Base-by-base conservation (phyloP, 2,329 filamentous ascomycete species). In the Cyphellophora europaea region DNA sequence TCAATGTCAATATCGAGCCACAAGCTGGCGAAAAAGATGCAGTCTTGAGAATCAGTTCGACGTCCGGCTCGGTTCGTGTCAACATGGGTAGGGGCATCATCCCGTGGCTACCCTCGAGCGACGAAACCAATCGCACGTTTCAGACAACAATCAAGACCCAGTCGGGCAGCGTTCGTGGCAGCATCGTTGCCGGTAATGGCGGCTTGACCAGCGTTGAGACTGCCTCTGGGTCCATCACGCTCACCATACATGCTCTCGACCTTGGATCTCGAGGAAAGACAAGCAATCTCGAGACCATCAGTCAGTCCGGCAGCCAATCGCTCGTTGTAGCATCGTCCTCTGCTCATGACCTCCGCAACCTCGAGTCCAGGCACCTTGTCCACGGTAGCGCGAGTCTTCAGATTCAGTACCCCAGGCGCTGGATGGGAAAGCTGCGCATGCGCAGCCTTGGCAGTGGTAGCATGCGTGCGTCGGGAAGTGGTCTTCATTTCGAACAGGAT, bases 201-300 rank as follows among this genome's bases (percentile, higher is more conserved):
- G 43, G 45, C 15, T 63, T 69, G 27, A 52, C 57, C 4, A 59
- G 74, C 43, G 49, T 62, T 15, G 56, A 58, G 3, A 65, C 70
- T 6, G 45, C 55, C 1, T 56, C 55, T 31, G 75, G 74, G 17
- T 54, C 49, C 8, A 62, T 77, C 27, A 61, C 56, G 12, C 65
- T 71, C 6, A 63, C 57, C 1, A 61, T 79, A 16, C 53, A 55
- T 2, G 60, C 77, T 5, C 59, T 49, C 19, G 38, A 44, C 11
- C 13, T 14, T 12, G 16, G 15, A 11, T 12, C 14, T 6, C 18
- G 32, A n/a, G 16, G 21, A 8, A 25, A n/a, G 8, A 25, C 21
- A n/a, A 8, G 8, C 8, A 25, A 25, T 8, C n/a, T 25, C 8
- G 8, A 8, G 8, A 25, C 21, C 8, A 25, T n/a, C 8, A 25